Conservation (phyloP, 2,329 filamentous ascomycete genomes). For the Apiospora malaysiana region DNA sequence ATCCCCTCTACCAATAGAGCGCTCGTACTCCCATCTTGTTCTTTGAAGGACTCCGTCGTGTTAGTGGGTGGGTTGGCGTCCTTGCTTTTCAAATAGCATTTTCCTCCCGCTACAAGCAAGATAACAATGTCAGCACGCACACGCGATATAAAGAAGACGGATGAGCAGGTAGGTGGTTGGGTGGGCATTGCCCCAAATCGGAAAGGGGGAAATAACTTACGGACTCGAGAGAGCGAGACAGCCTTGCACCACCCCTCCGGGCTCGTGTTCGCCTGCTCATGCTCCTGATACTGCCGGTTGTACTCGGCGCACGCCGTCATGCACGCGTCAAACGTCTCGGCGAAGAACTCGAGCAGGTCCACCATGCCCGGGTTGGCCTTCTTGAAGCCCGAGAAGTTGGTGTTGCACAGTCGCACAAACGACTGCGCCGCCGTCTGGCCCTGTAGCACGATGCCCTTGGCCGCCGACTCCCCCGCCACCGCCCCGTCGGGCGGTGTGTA, state of each 20-base stretch:
- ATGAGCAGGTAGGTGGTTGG: neutral
- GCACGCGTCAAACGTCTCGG: conserved; percentile 35
- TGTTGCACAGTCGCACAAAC: neutral
- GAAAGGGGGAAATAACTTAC: neutral
- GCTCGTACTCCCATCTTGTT: neutral
- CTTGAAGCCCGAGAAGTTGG: neutral
- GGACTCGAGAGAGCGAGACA: neutral
- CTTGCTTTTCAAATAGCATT: neutral
- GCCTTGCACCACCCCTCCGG: neutral
- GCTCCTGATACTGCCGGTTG: conserved; percentile 23
- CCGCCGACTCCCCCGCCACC: too few species aligned
- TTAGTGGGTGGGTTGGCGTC: neutral
- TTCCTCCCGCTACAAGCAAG: neutral
- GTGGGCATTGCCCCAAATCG: too few species aligned
- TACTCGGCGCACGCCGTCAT: conserved; percentile 36
- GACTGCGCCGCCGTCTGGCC: neutral
- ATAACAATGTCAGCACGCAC: neutral
- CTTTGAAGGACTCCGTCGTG: neutral
- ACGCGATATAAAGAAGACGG: neutral
- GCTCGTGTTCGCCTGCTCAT: neutral
- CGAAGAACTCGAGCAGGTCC: conserved; percentile 33
- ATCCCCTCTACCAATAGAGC: neutral
- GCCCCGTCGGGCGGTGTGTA: neutral
- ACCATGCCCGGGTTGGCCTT: neutral
- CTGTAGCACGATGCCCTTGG: neutral